Base-by-base conservation (phyloP, 2,329 filamentous ascomycete species). In the Neofusicoccum umdonicola region DNA sequence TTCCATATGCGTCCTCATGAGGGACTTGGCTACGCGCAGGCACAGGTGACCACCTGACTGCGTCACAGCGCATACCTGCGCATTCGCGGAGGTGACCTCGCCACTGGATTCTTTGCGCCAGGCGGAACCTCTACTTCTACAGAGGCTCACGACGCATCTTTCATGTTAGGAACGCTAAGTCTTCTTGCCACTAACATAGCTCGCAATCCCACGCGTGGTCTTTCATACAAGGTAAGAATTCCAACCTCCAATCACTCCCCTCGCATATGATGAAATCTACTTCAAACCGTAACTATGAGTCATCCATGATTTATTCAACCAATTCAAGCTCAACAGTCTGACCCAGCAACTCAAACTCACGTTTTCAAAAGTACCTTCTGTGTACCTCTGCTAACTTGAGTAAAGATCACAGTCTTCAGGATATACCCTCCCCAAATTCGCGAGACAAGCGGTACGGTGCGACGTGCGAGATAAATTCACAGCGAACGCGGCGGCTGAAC, bases 301-400 rank as follows among this genome's bases (percentile, higher is more conserved):
- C 62, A 66, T 68, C 69, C 65, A 74, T 76, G 74, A 76, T 67
- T 70, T 69, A 66, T 70, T 68, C 76, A 72, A 72, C 34, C 27
- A 31, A 61, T 66, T 83, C 81, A 83, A 83, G 81, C 82, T 84
- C 81, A 83, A 83, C 81, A 83, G 78, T 80, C 80, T 84, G 82
- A 84, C 19, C 15, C 12, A 22, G 37, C 61, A 8, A n/a, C 2
- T 9, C 6, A 44, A 44, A n/a, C 7, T 34, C 34, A 8, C 27
- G 17, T 37, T 19, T 62, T n/a, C 17, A 37, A 35, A 51, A 4
- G 8, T 9, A 5, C 22, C 22, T 9, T 39, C 4, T 35, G 4
- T 11, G 41, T 15, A 44, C 41, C 13, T 44, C 13, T 7, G 19
- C 47, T 27, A 50, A 27, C 47, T 27, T 27, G 11, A 34, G 12